Evolutionary conservation across 1,139 yeast genomes (phyloP).

Genomic region (Pichia kudriavzevii): DNA sequence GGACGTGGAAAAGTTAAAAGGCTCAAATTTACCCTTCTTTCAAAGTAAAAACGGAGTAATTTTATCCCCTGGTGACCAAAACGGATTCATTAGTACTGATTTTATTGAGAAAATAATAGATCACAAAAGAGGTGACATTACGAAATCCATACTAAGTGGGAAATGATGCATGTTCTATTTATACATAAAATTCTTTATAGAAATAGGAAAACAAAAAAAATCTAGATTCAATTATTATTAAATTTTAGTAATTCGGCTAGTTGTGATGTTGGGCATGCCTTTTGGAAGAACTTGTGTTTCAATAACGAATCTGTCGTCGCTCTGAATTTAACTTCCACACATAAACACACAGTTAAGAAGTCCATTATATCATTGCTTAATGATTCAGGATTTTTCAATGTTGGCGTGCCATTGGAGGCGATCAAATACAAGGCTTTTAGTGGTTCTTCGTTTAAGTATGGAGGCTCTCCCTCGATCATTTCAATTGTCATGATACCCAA

Average conservation of each 20-base stretch:
- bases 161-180: too few relatives aligned
- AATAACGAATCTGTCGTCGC: constrained; percentile 86
- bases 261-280: constrained; percentile 62
- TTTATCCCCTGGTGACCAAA: constrained; percentile 51
- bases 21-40: constrained; percentile 47
- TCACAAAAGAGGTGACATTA: constrained; percentile 6
- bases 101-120: constrained; percentile 33
- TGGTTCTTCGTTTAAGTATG: constrained; percentile 94
- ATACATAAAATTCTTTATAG: neutral
- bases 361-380: constrained; percentile 75
- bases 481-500: constrained; percentile 97
- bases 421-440: constrained; percentile 79
- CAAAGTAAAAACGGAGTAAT: constrained; percentile 70
- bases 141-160: too few relatives aligned
- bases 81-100: constrained; percentile 44
- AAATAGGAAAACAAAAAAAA: neutral
- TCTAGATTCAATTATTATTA: constrained; percentile 11
- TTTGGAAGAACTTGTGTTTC: constrained; percentile 68
- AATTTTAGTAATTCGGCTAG: constrained; percentile 48
- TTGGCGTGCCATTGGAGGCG: constrained; percentile 97
- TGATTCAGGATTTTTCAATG: constrained; percentile 77
- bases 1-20: constrained; percentile 41
- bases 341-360: constrained; percentile 83
- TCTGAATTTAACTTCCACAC: constrained; percentile 90
- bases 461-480: constrained; percentile 98